Evolutionary conservation across 2,329 filamentous ascomycete species (phyloP), one percentile per base, ranked within the genome.

Genomic region (Sporothrix curviconia): DNA sequence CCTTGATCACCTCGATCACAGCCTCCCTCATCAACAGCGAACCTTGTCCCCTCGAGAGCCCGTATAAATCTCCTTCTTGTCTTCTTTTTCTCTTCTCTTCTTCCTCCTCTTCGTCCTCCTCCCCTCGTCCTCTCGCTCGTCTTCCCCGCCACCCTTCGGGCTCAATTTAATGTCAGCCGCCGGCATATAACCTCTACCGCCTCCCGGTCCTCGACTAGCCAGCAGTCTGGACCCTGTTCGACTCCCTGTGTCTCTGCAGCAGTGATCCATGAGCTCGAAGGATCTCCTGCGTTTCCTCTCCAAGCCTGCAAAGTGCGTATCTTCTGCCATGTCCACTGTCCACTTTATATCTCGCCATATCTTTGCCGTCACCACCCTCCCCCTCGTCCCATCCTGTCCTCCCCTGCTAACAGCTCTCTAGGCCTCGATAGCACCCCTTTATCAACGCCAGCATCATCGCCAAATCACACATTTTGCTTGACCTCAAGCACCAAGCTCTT

Each of bases 231-330:
- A 34, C 53, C 42, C 43, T 55, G 40, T 44, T 47, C 14, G 40
- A 50, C 37, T 28, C 19, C 34, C 12, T 19, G 34, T 40, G 50
- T 47, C 17, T 55, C 50, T 37, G 19, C 42, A 15, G 56, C 56
- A 68, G 70, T 77, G 74, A 83, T 89, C 84, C 86, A 96, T 96
- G 91, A 92, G 84, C 87, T 86, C 82, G 74, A 88, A 86, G 78
- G 89, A 95, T 76, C 85, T 95, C 70, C 84, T 95, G 71, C 89
- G 90, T 78, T 94, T 95, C 79, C 84, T 96, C 68, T 95, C 90
- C 72, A 94, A 94, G 81, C 90, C 90, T 71, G 89, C 90, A 74
- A 95, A 95, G 91, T 95, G 77, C 71, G 88, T 78, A 36, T 46
- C 50, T 12, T 22, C 22, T 11, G 42, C 36, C n/a, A 15, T 32